Evolutionary conservation across 2,329 filamentous ascomycete genomes (phyloP).

Genomic region (Xylaria sp.): DNA sequence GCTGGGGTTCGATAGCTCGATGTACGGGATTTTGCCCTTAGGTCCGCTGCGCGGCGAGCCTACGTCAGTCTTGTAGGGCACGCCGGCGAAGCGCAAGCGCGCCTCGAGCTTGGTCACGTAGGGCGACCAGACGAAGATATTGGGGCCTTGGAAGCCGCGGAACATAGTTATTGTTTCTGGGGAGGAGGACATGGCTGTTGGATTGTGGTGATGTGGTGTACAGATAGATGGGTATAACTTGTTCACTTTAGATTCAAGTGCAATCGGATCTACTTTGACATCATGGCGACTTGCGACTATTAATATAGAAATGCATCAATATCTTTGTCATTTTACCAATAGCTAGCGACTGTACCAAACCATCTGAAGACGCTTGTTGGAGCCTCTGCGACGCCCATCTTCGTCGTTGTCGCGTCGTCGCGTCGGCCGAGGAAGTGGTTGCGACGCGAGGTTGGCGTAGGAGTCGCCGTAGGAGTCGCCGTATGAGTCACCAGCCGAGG

Average conservation of each 20-base stretch:
- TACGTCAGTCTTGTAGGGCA: conserved; percentile 52
- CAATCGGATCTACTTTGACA: no score
- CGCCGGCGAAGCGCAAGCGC: conserved; percentile 58
- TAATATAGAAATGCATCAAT: no score
- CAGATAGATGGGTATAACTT: neutral
- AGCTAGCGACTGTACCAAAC: neutral
- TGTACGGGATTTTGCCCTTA: conserved; percentile 65
- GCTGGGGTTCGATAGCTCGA: conserved; percentile 43
- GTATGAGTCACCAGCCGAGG: no score
- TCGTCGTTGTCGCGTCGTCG: neutral
- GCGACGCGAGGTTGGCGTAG: neutral
- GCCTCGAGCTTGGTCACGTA: conserved; percentile 68
- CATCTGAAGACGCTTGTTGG: neutral
- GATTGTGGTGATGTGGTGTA: neutral
- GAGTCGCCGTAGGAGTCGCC: no score
- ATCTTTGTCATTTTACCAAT: no score
- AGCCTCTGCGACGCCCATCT: neutral
- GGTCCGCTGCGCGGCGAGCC: conserved; percentile 56
- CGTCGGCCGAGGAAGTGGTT: neutral
- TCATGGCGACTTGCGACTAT: no score
- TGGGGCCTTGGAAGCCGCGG: conserved; percentile 53
- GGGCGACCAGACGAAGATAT: conserved; percentile 61
- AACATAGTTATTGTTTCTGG: conserved; percentile 49
- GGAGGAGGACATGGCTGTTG: conserved; percentile 11
- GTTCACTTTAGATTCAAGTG: neutral